These are phyloP conservation scores for Fusarium devonianum DNA, from an alignment of 2,329 filamentous ascomycete species.

Conservation along the genomic window DNA sequence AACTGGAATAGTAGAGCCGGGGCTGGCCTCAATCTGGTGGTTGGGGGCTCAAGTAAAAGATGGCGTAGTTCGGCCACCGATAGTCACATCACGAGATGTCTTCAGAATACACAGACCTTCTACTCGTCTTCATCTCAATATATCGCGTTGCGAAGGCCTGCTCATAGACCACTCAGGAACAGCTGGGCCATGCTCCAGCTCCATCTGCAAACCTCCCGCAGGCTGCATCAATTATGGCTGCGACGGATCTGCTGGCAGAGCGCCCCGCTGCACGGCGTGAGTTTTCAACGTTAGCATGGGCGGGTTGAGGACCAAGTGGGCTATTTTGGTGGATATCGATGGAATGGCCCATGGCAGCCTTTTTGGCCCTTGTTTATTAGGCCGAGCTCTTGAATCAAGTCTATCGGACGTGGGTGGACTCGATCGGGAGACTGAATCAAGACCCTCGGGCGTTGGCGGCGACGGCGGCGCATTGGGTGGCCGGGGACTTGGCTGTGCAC, in stretches of 20 bases:
- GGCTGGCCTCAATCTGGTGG: constrained; percentile 29
- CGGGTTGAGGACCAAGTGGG: constrained; percentile 21
- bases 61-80: constrained; percentile 29
- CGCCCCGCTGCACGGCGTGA: constrained; percentile 40
- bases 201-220: constrained; percentile 40
- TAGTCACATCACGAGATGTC: constrained; percentile 21
- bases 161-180: constrained; percentile 22
- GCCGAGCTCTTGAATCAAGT: constrained; percentile 28
- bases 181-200: constrained; percentile 19
- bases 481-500: constrained; percentile 16
- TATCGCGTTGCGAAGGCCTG: background rate
- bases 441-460: constrained; percentile 26
- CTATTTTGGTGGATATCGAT: constrained; percentile 28
- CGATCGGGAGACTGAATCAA: constrained; percentile 24
- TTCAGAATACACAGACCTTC: constrained; percentile 20
- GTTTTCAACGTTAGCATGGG: constrained; percentile 24
- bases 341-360: constrained; percentile 32
- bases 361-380: constrained; percentile 23
- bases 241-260: constrained; percentile 38
- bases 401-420: constrained; percentile 22
- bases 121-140: background rate
- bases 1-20: constrained; percentile 22
- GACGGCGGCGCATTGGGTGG: constrained; percentile 26
- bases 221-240: constrained; percentile 34
- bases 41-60: constrained; percentile 30